Percentiles rank a stretch among this genome's conserved stretches.
Conservation (phyloP, 345 rosid species). For the Clausena lansium region DNA sequence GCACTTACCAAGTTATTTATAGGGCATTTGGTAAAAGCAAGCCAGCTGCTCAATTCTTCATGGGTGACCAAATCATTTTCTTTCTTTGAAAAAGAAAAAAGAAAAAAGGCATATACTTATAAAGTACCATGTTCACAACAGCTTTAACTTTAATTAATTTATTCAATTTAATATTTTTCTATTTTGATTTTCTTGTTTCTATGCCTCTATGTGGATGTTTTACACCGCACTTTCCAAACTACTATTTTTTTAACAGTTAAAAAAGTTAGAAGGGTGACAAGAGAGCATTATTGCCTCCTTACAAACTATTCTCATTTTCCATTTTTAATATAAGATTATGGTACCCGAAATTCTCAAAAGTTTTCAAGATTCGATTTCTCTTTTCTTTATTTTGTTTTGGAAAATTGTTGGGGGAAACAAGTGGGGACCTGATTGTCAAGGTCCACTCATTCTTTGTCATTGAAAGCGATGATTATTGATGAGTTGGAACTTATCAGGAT, state of each 20-base stretch:
- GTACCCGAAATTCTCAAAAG: background rate
- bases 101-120: background rate
- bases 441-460: background rate
- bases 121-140: background rate
- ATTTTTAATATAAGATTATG: background rate
- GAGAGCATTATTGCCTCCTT: slow-evolving; percentile 12
- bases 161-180: background rate
- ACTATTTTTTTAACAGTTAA: background rate
- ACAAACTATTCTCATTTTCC: background rate
- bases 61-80: background rate
- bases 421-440: background rate
- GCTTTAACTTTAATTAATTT: background rate
- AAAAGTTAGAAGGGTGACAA: background rate
- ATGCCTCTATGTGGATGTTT: background rate
- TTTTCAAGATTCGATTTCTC: background rate
- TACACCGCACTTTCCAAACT: slow-evolving; percentile 15
- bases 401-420: background rate
- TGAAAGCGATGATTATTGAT: background rate
- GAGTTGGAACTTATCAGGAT: background rate
- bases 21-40: background rate
- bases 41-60: background rate
- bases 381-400: background rate
- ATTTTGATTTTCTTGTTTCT: background rate
- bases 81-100: background rate
- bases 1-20: no score